These are phyloP conservation scores for Parietichytrium sp. DNA, from an alignment of 108 stramenopile genomes.

Conservation along the genomic window DNA sequence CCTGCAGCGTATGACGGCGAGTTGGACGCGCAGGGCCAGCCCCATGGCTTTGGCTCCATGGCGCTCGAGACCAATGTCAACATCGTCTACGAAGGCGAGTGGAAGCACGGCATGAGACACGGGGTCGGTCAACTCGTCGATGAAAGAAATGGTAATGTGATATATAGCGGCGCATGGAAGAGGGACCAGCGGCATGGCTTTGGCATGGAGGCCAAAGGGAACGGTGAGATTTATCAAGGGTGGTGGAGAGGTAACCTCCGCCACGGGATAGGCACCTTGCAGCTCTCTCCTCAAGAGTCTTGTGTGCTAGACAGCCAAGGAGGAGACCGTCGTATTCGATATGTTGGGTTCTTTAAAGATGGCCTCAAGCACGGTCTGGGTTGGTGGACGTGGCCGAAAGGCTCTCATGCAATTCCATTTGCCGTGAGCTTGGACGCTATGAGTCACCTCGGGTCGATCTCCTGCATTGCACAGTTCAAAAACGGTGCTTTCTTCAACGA, in stretches of 20 bases:
- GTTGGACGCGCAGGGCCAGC: neutral
- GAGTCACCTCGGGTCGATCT: neutral
- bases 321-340: conserved; percentile 38
- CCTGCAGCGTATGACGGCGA: conserved; percentile 36
- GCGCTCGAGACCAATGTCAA: neutral
- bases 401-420: neutral
- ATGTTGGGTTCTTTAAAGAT: neutral
- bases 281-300: neutral
- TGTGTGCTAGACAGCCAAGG: no score
- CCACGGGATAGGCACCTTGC: neutral
- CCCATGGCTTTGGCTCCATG: neutral
- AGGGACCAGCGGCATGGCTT: neutral
- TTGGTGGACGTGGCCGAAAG: conserved; percentile 23
- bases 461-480: conserved; percentile 30
- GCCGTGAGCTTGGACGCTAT: conserved; percentile 1
- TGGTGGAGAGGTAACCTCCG: conserved; percentile 3
- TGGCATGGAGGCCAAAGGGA: neutral
- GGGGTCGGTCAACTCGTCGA: conserved; percentile 27
- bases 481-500: conserved; percentile 21
- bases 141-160: neutral
- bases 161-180: conserved; percentile 14
- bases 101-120: conserved; percentile 11
- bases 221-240: conserved; percentile 4
- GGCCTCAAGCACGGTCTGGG: conserved; percentile 28
- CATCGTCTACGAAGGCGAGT: neutral